Percentiles rank a stretch among this genome's conserved stretches.
Conservation (phyloP, 1,139 yeast species). For the Blastobotrys indianensis region DNA sequence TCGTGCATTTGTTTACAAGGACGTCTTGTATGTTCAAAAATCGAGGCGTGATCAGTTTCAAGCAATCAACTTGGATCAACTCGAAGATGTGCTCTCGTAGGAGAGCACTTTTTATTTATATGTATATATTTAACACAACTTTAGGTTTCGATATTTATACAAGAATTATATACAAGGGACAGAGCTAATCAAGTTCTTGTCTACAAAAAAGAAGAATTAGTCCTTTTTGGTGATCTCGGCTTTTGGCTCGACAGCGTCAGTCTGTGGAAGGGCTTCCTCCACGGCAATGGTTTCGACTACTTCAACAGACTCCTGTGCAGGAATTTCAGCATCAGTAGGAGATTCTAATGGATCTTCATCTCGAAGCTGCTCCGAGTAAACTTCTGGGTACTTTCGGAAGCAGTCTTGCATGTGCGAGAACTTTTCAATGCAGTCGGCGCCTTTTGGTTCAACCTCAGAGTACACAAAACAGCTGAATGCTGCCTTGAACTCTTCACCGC, state of each 20-base stretch:
- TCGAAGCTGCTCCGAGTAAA: conserved; percentile 84
- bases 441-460: conserved; percentile 94
- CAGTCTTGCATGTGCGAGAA: conserved; percentile 92
- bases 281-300: not conserved
- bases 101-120: not conserved
- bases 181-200: not conserved
- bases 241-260: not conserved
- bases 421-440: conserved; percentile 91
- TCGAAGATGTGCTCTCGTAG: conserved; percentile 9
- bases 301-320: not conserved
- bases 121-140: not conserved
- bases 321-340: conserved; percentile 11
- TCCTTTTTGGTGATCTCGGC: not conserved
- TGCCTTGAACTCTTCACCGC: conserved; percentile 95
- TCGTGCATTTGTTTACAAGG: conserved; percentile 39
- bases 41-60: not conserved
- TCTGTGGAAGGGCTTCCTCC: not conserved
- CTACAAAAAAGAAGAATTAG: not conserved
- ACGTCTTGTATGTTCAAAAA: conserved; percentile 40
- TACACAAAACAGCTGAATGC: conserved; percentile 95
- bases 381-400: conserved; percentile 89
- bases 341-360: conserved; percentile 39
- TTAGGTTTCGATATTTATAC: too few relatives aligned
- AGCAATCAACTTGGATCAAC: conserved; percentile 28
- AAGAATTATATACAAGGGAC: not conserved